Percentiles rank a stretch among this genome's conserved stretches.
Conservation (phyloP, 2,329 filamentous ascomycete genomes). For the Colletotrichum cordylinicola region DNA sequence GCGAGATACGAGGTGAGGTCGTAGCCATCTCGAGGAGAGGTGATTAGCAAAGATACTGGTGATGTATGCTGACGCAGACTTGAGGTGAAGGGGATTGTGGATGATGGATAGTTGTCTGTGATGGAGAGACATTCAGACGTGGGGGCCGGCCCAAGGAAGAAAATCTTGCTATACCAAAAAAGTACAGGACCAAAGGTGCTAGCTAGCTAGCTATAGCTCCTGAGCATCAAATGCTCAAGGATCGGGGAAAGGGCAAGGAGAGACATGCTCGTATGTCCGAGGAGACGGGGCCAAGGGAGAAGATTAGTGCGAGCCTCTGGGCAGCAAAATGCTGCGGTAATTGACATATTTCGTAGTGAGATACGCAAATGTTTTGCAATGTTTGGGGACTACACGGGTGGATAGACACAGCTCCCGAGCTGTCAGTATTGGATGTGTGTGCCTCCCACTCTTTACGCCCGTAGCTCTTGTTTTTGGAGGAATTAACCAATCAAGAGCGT, state of each 20-base stretch:
- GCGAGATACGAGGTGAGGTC: not conserved
- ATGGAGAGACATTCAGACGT: not conserved
- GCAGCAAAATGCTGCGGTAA: not conserved
- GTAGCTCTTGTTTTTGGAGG: not conserved
- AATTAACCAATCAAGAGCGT: not conserved
- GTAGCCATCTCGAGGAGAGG: not conserved
- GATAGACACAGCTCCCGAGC: not conserved
- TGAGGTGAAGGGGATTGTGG: not conserved
- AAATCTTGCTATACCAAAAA: not conserved
- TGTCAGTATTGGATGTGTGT: not conserved
- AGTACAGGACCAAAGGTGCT: not conserved
- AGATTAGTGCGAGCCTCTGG: not conserved
- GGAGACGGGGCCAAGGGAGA: not conserved
- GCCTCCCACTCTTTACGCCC: not conserved
- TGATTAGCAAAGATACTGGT: not conserved
- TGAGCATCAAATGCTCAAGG: not conserved
- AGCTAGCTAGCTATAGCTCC: not conserved
- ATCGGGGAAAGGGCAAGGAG: not conserved
- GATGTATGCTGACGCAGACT: conserved; percentile 9
- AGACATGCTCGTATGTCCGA: not conserved
- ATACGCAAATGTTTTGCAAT: not conserved
- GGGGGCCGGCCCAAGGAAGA: not conserved
- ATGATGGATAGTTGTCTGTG: not conserved
- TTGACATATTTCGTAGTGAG: not conserved
- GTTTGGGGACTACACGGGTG: not conserved